These are phyloP conservation scores for Chrysochromulina parva DNA, from an alignment of 78 protist species.

Conservation along the genomic window DNA sequence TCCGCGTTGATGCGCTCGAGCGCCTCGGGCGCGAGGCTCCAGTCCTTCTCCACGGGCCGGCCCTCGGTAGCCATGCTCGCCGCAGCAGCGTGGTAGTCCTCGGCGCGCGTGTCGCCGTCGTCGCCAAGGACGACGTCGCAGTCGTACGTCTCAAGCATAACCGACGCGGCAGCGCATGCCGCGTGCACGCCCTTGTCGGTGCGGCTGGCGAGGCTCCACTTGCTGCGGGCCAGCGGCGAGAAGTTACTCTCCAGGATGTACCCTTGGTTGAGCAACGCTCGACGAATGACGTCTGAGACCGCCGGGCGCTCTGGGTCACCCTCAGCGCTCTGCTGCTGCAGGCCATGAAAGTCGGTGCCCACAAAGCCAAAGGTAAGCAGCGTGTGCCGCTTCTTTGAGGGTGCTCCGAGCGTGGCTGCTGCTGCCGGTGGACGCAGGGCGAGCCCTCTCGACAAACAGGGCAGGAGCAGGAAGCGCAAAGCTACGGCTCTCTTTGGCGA, in stretches of 20 bases:
- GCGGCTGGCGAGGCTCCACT: neutral
- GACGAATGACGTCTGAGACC: neutral
- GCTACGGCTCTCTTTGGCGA: no score
- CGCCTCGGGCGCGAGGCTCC: neutral
- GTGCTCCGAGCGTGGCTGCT: no score
- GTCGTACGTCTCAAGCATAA: neutral
- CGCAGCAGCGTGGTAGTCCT: no score
- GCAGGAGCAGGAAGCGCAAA: no score
- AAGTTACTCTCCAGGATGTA: neutral
- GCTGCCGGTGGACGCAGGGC: no score
- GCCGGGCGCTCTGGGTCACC: neutral
- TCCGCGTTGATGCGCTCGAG: neutral
- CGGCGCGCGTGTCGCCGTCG: no score
- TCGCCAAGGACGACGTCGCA: neutral
- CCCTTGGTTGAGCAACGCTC: neutral
- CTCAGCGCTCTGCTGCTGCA: neutral
- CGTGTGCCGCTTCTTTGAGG: neutral
- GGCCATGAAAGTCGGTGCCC: neutral
- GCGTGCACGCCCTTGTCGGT: constrained; percentile 23
- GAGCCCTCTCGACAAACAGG: no score
- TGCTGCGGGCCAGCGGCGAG: neutral
- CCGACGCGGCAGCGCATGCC: neutral
- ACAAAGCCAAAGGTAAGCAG: neutral
- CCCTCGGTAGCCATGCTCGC: no score
- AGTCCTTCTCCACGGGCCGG: neutral